phyloP scores from a whole-genome alignment of 768 basidiomycete genomes.

The Tricholoma matsutake region DNA sequence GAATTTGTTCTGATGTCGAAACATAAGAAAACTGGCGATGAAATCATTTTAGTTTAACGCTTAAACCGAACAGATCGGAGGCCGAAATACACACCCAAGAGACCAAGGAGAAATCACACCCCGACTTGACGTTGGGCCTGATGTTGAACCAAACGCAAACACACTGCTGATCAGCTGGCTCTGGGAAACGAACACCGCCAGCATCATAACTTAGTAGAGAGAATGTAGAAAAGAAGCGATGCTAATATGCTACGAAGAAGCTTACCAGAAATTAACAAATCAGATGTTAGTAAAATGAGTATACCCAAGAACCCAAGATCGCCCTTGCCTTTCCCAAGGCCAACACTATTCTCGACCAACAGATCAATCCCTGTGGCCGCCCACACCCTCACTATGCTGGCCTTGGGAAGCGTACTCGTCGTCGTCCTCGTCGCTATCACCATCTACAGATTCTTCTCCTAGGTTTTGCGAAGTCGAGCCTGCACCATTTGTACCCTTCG shows the following conservation, averaged over 20 bases:
- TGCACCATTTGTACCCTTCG: slow-evolving; percentile 25
- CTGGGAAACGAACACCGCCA: neutral
- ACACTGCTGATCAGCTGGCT: neutral
- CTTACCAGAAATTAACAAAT: slow-evolving; percentile 3
- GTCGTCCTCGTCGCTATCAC: slow-evolving; percentile 17
- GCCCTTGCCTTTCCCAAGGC: neutral
- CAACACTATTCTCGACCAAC: neutral
- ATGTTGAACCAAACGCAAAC: neutral
- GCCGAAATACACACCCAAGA: neutral
- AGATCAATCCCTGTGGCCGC: slow-evolving; percentile 8
- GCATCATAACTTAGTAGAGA: neutral
- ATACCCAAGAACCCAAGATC: neutral
- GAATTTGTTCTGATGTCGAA: neutral
- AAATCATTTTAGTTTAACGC: neutral
- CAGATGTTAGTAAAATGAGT: slow-evolving; percentile 6
- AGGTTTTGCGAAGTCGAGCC: neutral
- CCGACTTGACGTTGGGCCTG: neutral
- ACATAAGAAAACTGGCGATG: neutral
- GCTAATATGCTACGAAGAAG: neutral
- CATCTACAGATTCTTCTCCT: slow-evolving; percentile 11
- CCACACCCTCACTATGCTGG: slow-evolving; percentile 12
- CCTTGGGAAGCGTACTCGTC: slow-evolving; percentile 19
- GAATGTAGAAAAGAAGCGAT: neutral
- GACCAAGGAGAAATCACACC: neutral
- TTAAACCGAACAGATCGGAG: neutral